A percentile compares a stretch with the other conserved stretches of the same genome.
Conservation (phyloP, 208 protist species). For the Pavlovales sp. region DNA sequence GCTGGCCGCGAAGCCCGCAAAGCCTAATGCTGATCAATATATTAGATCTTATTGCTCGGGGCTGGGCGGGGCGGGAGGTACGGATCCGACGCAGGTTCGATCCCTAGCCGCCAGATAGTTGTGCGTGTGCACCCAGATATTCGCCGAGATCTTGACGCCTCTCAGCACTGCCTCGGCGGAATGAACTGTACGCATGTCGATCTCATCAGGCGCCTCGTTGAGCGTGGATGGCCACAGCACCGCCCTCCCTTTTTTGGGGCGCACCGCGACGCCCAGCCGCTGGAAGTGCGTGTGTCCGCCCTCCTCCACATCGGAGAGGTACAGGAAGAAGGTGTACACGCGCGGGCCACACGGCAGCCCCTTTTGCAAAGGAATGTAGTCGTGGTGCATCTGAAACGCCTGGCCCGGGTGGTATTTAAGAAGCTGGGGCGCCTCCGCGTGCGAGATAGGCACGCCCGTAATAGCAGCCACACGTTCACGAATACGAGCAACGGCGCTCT, state of each 20-base stretch:
- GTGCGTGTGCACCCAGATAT: background rate
- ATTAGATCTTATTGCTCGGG: too few relatives aligned
- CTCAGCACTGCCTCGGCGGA: background rate
- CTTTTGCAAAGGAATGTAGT: background rate
- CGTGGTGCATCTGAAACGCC: slow-evolving; percentile 5
- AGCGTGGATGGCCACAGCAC: slow-evolving; percentile 15
- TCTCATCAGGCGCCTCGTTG: background rate
- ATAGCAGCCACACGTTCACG: background rate
- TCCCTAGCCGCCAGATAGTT: background rate
- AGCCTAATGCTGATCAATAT: too few relatives aligned
- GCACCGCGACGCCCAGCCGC: background rate
- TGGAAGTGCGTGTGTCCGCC: slow-evolving; percentile 14
- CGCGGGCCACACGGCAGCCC: slow-evolving; percentile 22
- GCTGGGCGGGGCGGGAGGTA: too few relatives aligned
- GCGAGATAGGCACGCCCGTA: background rate
- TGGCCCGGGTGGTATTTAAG: background rate
- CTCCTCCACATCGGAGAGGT: slow-evolving; percentile 4
- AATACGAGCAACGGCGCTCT: background rate
- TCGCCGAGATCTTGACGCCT: background rate
- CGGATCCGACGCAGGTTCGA: background rate
- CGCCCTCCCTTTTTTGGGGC: background rate
- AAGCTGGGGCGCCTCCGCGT: background rate
- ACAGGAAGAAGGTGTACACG: slow-evolving; percentile 31
- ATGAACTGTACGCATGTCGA: slow-evolving; percentile 2
- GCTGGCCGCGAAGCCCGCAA: too few relatives aligned